A percentile compares a stretch with the other conserved stretches of the same genome.
Evolutionary conservation across 2,329 filamentous ascomycete genomes (phyloP).

Genomic region (Elsinoe perseae): DNA sequence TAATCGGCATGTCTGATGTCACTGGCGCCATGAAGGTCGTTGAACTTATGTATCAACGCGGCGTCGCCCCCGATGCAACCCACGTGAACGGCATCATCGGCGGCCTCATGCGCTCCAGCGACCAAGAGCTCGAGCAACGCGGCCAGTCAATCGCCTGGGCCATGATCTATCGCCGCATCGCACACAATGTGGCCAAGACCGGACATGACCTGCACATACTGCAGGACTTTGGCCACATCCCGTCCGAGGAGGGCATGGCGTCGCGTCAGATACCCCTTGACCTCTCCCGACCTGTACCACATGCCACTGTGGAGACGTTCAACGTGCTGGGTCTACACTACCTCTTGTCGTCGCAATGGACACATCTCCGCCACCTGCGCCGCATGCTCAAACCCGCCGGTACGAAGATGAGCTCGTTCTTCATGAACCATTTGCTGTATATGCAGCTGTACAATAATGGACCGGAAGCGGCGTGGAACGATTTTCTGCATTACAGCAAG

Average conservation of each 20-base stretch:
- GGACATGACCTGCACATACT: background rate
- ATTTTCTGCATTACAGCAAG: conserved; percentile 15
- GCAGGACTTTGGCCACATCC: background rate
- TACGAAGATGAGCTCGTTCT: conserved; percentile 61
- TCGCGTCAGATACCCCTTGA: conserved; percentile 22
- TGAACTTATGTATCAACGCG: conserved; percentile 63
- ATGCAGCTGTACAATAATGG: conserved; percentile 16
- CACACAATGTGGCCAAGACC: background rate
- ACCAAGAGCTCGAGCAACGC: conserved; percentile 47
- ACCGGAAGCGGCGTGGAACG: conserved; percentile 6
- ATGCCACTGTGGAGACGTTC: conserved; percentile 70
- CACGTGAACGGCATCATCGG: conserved; percentile 78
- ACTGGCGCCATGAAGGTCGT: conserved; percentile 66
- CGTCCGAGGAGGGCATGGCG: background rate
- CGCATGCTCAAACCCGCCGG: conserved; percentile 55
- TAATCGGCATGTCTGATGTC: conserved; percentile 55
- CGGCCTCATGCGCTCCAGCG: conserved; percentile 56
- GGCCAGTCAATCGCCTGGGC: conserved; percentile 65
- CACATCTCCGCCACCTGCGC: conserved; percentile 53
- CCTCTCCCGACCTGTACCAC: conserved; percentile 36
- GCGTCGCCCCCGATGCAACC: conserved; percentile 60
- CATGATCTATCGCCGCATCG: conserved; percentile 63
- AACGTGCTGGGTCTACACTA: conserved; percentile 67
- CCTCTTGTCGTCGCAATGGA: conserved; percentile 52
- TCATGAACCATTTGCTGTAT: conserved; percentile 71